phyloP scores from a whole-genome alignment of 2,329 filamentous ascomycete genomes.

The Aureobasidium sp. region DNA sequence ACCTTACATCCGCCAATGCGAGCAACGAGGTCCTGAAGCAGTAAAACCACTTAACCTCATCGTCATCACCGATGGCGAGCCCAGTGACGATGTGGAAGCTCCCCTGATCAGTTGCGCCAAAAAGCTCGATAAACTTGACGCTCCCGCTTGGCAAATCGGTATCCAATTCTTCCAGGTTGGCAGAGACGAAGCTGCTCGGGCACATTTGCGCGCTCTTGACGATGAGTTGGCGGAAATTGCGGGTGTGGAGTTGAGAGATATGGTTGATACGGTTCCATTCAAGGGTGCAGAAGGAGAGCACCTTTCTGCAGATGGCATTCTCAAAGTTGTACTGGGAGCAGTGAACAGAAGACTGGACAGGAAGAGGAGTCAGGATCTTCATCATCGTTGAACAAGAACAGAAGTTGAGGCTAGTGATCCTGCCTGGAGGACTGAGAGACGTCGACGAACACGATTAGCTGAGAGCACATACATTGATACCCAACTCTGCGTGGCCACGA shows the following conservation, averaged over 20 bases:
- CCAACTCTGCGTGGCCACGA: neutral
- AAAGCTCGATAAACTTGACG: slow-evolving; percentile 74
- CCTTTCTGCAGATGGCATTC: slow-evolving; percentile 74
- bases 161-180: slow-evolving; percentile 98
- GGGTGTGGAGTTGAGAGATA: slow-evolving; percentile 75
- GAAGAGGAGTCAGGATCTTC: slow-evolving; percentile 36
- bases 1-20: slow-evolving; percentile 71
- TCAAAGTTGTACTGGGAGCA: slow-evolving; percentile 85
- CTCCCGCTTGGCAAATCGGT: slow-evolving; percentile 84
- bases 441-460: neutral
- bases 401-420: neutral
- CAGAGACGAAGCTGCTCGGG: slow-evolving; percentile 69
- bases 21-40: slow-evolving; percentile 39
- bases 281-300: slow-evolving; percentile 54
- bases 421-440: no score
- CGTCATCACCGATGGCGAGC: slow-evolving; percentile 89
- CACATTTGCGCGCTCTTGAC: slow-evolving; percentile 77
- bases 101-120: slow-evolving; percentile 73
- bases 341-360: slow-evolving; percentile 75
- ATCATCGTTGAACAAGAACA: slow-evolving; percentile 22
- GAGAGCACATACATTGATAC: neutral
- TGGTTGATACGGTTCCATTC: slow-evolving; percentile 92
- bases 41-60: slow-evolving; percentile 91
- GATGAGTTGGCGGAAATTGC: slow-evolving; percentile 68
- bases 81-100: slow-evolving; percentile 81